These are phyloP conservation scores for Debaryomyces sp. DNA, from an alignment of 1,139 yeast species.

Conservation along the genomic window DNA sequence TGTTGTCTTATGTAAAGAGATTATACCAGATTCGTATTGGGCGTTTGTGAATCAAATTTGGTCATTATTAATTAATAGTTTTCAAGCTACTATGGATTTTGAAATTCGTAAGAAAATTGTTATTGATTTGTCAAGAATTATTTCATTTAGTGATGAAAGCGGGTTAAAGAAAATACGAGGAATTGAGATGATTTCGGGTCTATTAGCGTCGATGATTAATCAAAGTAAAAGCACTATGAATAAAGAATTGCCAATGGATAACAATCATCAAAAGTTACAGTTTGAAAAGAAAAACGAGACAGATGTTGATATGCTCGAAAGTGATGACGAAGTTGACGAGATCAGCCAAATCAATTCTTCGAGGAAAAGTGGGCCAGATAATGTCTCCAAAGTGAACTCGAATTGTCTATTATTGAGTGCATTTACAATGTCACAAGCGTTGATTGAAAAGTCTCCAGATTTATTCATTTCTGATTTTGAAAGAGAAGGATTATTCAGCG, in stretches of 20 bases:
- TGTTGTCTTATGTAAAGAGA: conserved; percentile 24
- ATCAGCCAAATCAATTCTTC: background rate
- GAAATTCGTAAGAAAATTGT: conserved; percentile 64
- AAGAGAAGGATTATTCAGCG: conserved; percentile 72
- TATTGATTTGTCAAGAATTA: conserved; percentile 57
- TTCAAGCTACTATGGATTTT: conserved; percentile 74
- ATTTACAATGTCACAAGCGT: conserved; percentile 48
- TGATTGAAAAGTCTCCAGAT: conserved; percentile 50
- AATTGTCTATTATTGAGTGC: conserved; percentile 55
- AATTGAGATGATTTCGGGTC: conserved; percentile 40
- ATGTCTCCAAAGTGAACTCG: conserved; percentile 22
- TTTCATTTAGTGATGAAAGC: conserved; percentile 29
- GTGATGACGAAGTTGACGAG: conserved; percentile 8
- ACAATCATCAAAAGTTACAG: background rate
- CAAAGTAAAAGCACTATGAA: conserved; percentile 47
- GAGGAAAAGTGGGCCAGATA: conserved; percentile 12
- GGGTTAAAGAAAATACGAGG: conserved; percentile 24
- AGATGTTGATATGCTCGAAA: conserved; percentile 11
- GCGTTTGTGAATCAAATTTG: conserved; percentile 55
- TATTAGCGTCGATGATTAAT: conserved; percentile 72
- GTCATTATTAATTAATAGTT: conserved; percentile 67
- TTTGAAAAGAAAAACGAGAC: conserved; percentile 10
- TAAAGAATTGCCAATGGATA: conserved; percentile 15
- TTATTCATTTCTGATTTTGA: conserved; percentile 54
- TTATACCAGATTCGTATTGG: conserved; percentile 31